Evolutionary conservation across 768 basidiomycete genomes (phyloP).

Genomic region (Leccinum obscurum): DNA sequence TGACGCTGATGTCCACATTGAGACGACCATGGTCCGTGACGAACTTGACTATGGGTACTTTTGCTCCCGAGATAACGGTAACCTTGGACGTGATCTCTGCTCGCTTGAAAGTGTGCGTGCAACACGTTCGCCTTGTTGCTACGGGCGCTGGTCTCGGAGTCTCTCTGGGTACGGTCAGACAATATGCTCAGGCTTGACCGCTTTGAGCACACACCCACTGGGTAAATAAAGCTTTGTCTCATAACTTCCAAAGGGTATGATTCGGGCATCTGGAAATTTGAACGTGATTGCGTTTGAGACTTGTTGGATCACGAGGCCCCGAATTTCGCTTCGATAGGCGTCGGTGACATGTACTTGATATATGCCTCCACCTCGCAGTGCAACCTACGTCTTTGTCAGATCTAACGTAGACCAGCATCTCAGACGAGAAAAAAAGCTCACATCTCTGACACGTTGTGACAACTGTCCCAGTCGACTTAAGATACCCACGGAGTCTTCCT

Average conservation of each 20-base stretch:
- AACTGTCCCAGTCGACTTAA: conserved; percentile 68
- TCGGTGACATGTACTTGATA: conserved; percentile 84
- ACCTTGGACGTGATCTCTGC: conserved; percentile 76
- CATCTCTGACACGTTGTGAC: conserved; percentile 83
- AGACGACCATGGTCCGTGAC: conserved; percentile 77
- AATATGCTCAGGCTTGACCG: neutral
- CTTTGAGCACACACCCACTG: conserved; percentile 61
- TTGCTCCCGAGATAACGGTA: conserved; percentile 88
- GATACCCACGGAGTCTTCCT: conserved; percentile 70
- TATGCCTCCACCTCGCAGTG: conserved; percentile 87
- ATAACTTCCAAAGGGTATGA: conserved; percentile 89
- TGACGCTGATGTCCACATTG: conserved; percentile 91
- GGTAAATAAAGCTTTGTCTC: conserved; percentile 94
- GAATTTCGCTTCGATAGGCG: conserved; percentile 78
- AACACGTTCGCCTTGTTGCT: conserved; percentile 70
- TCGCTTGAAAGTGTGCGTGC: conserved; percentile 70
- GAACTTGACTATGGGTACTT: conserved; percentile 97
- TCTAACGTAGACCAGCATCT: conserved; percentile 6
- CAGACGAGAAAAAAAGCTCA: conserved; percentile 39
- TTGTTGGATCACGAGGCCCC: conserved; percentile 66
- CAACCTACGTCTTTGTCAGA: conserved; percentile 49
- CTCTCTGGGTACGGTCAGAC: conserved; percentile 55
- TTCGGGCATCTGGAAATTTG: conserved; percentile 77
- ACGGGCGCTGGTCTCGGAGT: conserved; percentile 74
- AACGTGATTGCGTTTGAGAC: conserved; percentile 64